Percentiles rank a stretch among this genome's conserved stretches.
phyloP scores from a whole-genome alignment of 257 asterid genomes.

The Nicotiana sylvestris region DNA sequence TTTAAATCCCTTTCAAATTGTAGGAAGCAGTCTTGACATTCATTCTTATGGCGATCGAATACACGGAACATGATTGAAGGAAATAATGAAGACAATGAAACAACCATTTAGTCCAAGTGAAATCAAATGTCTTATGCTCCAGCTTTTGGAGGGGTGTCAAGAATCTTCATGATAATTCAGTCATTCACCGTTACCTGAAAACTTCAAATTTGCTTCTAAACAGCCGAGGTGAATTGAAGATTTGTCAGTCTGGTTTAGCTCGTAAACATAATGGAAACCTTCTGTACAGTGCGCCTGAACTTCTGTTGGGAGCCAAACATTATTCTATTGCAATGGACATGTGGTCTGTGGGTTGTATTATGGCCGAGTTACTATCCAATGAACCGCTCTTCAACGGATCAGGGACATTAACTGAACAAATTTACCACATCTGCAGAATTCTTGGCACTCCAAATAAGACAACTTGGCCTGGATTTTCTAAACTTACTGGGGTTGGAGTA shows the following conservation, averaged over 20 bases:
- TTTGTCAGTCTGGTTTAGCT: slow-evolving; percentile 40
- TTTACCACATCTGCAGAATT: slow-evolving; percentile 60
- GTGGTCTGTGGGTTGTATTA: slow-evolving; percentile 93
- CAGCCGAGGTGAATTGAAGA: slow-evolving; percentile 64
- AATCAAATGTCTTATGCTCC: slow-evolving; percentile 79
- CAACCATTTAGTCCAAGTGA: slow-evolving; percentile 73
- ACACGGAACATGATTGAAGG: slow-evolving; percentile 86
- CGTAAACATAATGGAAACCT: too few species aligned
- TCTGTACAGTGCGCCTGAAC: slow-evolving; percentile 37
- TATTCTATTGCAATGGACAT: slow-evolving; percentile 82
- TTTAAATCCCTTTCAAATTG: too few species aligned
- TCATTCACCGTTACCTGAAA: slow-evolving; percentile 72
- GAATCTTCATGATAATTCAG: slow-evolving; percentile 76
- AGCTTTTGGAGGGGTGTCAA: slow-evolving; percentile 64
- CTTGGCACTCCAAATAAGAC: slow-evolving; percentile 83
- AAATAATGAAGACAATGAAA: slow-evolving; percentile 60
- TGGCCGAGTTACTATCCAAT: slow-evolving; percentile 63
- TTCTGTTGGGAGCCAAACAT: slow-evolving; percentile 67
- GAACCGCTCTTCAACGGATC: slow-evolving; percentile 60
- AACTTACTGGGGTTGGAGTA: slow-evolving; percentile 59
- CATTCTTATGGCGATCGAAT: slow-evolving; percentile 27
- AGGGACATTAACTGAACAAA: slow-evolving; percentile 57
- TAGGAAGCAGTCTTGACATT: too few species aligned
- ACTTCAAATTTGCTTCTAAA: slow-evolving; percentile 75
- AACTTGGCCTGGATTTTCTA: slow-evolving; percentile 79